Evolutionary conservation across 371 early-diverging fungal genomes (phyloP), one percentile per base, ranked within the genome.

Genomic region (Mortierella sp.): DNA sequence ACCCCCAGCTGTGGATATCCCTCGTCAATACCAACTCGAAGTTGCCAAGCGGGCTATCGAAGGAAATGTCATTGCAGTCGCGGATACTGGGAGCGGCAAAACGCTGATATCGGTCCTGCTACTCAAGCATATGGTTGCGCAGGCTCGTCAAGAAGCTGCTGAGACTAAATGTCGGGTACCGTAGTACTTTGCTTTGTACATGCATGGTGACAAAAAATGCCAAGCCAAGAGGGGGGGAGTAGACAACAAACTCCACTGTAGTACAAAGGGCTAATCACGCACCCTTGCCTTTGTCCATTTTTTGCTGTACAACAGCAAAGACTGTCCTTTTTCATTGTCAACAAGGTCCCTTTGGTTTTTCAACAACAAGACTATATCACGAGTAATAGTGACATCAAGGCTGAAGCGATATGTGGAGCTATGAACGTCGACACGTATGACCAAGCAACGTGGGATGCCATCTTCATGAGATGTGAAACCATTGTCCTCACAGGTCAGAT

Each of bases 21-120:
- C 94, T 2, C 82, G 93, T 23, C 83, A 82, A 27, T 96, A 96
- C 72, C 97, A 96, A 80, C 67, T 89, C 24, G 92, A 91, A 39
- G 80, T 96, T 8, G 90, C 84, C 50, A 80, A 84, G 43, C 81
- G 81, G 45, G 94, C 97, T 0, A 70, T 82, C 26, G 69, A 83
- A 9, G 80, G 83, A 10, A 97, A 96, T 78, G 80, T 93, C n/a
- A 90, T 97, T 60, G 91, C 93, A 0, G 93, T 96, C 7, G 74
- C 96, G 27, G 93, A 94, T 61, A 96, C 97, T 0, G 97, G 97
- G 21, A 87, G 90, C 24, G 97, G 97, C 24, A 96, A 97, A 74
- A 96, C 97, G 6, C 80, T 95, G 7, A 92, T 95, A 28, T 89
- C 96, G 0, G 89, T 90, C 43, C 80, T 95, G 84, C 82, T 96